phyloP scores from a whole-genome alignment of 768 basidiomycete genomes.

The Panaeolus cyanescens region DNA sequence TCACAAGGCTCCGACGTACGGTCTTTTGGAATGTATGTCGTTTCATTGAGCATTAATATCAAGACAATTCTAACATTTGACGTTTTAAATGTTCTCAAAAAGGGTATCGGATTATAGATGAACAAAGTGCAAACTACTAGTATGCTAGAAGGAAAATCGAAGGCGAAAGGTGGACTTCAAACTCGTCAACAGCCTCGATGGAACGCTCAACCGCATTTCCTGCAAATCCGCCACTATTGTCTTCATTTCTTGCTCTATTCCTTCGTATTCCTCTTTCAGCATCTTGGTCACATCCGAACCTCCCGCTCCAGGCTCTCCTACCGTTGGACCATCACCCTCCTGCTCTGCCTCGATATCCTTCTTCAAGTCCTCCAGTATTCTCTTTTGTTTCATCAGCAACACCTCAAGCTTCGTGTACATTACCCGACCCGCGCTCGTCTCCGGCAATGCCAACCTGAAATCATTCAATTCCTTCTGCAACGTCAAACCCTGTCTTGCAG shows the following conservation, averaged over 20 bases:
- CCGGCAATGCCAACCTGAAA: not conserved
- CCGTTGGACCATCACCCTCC: not conserved
- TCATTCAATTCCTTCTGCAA: conserved; percentile 3
- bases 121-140: no score
- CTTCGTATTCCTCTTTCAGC: not conserved
- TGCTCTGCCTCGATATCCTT: not conserved
- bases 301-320: not conserved
- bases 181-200: not conserved
- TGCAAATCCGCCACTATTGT: not conserved
- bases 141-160: not conserved
- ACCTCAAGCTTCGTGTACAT: not conserved
- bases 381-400: conserved; percentile 4
- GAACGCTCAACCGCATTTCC: not conserved
- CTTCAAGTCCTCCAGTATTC: not conserved
- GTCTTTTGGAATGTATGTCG: no score
- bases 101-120: no score
- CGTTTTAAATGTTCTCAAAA: no score
- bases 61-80: no score
- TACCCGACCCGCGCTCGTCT: conserved; percentile 1
- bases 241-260: not conserved
- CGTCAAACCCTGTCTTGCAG: not conserved
- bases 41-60: no score
- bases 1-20: no score
- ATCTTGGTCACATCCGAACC: not conserved
- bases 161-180: not conserved